phyloP scores from a whole-genome alignment of 2,329 filamentous ascomycete species.

The Cladophialophora carrionii region DNA sequence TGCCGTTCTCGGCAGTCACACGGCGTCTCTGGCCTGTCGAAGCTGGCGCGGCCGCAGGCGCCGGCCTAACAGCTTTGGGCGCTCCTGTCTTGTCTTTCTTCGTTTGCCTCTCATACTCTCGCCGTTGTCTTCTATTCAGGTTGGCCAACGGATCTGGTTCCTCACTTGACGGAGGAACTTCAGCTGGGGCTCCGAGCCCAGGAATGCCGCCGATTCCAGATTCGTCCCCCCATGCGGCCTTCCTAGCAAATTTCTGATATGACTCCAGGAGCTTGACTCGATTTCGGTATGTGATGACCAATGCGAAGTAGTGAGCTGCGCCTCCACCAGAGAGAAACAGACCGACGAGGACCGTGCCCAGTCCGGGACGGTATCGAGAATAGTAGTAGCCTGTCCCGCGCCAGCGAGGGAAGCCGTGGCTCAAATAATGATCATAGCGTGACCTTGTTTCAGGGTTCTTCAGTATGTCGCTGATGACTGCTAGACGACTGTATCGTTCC shows the following conservation, averaged over 20 bases:
- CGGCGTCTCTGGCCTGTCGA: constrained; percentile 75
- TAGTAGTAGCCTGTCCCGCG: constrained; percentile 99
- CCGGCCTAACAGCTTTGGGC: constrained; percentile 49
- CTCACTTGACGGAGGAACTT: constrained; percentile 45
- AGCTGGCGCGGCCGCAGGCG: constrained; percentile 50
- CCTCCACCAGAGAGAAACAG: constrained; percentile 83
- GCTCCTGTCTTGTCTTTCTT: constrained; percentile 65
- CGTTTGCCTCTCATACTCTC: constrained; percentile 82
- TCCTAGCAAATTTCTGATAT: constrained; percentile 86
- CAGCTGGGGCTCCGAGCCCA: constrained; percentile 57
- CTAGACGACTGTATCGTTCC: constrained; percentile 80
- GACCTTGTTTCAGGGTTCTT: constrained; percentile 72
- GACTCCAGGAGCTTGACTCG: constrained; percentile 88
- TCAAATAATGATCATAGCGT: constrained; percentile 92
- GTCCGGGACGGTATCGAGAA: constrained; percentile 79
- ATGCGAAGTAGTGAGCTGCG: constrained; percentile 79
- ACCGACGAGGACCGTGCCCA: constrained; percentile 80
- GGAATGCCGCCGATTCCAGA: constrained; percentile 68
- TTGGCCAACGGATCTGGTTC: constrained; percentile 56
- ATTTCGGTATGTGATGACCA: constrained; percentile 85
- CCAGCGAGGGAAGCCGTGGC: constrained; percentile 93
- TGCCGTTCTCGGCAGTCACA: constrained; percentile 92
- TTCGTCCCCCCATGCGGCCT: constrained; percentile 87
- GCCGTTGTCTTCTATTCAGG: constrained; percentile 83
- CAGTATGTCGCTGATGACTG: constrained; percentile 82